Percentiles rank a stretch among this genome's conserved stretches.
Evolutionary conservation across 2,329 filamentous ascomycete species (phyloP).

Genomic region (Penicillium sp.): DNA sequence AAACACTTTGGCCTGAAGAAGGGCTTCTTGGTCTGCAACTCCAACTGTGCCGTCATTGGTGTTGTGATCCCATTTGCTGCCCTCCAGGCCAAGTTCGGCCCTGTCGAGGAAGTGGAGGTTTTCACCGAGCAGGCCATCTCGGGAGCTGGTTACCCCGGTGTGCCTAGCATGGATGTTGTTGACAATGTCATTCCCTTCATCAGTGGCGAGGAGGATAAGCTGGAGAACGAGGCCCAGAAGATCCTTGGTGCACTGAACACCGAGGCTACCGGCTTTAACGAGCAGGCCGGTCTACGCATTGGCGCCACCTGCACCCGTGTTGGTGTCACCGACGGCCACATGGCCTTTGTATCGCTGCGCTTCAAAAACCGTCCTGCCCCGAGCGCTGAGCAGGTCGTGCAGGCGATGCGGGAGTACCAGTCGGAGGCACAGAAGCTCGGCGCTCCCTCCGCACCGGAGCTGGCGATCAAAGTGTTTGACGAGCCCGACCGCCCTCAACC

Average conservation of each 20-base stretch:
- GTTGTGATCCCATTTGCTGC: constrained; percentile 93
- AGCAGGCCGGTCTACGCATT: constrained; percentile 71
- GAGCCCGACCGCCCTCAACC: constrained; percentile 89
- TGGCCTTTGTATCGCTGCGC: constrained; percentile 82
- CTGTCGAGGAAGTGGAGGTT: constrained; percentile 71
- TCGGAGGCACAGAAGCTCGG: constrained; percentile 79
- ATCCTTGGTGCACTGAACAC: constrained; percentile 76
- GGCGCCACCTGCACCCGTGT: constrained; percentile 91
- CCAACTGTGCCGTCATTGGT: constrained; percentile 95
- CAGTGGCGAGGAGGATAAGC: constrained; percentile 89
- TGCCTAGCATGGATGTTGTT: constrained; percentile 90
- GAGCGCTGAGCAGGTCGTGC: constrained; percentile 69
- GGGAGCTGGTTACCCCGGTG: constrained; percentile 66
- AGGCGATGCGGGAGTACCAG: constrained; percentile 75
- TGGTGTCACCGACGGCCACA: constrained; percentile 92
- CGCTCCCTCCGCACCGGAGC: constrained; percentile 78
- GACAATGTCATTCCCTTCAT: constrained; percentile 97
- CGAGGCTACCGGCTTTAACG: constrained; percentile 69
- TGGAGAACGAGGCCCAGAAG: constrained; percentile 92
- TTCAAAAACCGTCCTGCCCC: constrained; percentile 76
- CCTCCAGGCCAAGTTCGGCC: constrained; percentile 79
- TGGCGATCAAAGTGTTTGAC: constrained; percentile 83
- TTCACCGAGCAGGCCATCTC: constrained; percentile 95
- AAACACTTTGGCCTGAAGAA: constrained; percentile 68
- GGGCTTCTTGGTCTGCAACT: constrained; percentile 96